Evolutionary conservation across 2,329 filamentous ascomycete genomes (phyloP).

Genomic region (Aspergillus sp.): DNA sequence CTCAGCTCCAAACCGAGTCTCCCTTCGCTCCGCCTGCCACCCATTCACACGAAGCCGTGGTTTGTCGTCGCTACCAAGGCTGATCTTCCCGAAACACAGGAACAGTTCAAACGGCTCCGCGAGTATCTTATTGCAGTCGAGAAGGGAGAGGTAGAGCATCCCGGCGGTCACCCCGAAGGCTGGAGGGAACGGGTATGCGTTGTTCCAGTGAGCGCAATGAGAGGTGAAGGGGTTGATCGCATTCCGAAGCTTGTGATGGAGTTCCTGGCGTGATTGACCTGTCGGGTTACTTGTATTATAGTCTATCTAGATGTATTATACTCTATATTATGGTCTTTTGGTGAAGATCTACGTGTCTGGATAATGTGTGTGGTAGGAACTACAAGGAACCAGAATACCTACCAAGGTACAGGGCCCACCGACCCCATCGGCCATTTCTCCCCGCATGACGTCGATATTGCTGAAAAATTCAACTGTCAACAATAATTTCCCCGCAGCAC

Average conservation of each 20-base stretch:
- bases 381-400: slow-evolving; percentile 23
- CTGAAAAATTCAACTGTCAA: background rate
- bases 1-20: slow-evolving; percentile 24
- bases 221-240: slow-evolving; percentile 73
- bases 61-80: slow-evolving; percentile 94
- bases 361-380: too few relatives aligned
- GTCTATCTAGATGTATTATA: background rate
- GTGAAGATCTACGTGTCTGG: too few relatives aligned
- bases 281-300: background rate
- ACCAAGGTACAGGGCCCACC: too few relatives aligned
- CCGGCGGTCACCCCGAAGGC: slow-evolving; percentile 68
- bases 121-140: slow-evolving; percentile 69
- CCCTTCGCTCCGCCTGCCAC: slow-evolving; percentile 55
- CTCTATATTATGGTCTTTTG: background rate
- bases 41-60: slow-evolving; percentile 93
- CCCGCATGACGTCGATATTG: slow-evolving; percentile 7
- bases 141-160: slow-evolving; percentile 65
- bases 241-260: slow-evolving; percentile 44
- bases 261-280: slow-evolving; percentile 34
- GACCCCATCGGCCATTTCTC: slow-evolving; percentile 35
- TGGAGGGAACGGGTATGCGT: slow-evolving; percentile 59
- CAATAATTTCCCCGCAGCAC: background rate
- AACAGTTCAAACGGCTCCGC: slow-evolving; percentile 70
- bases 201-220: slow-evolving; percentile 87
- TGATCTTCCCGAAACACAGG: slow-evolving; percentile 74